phyloP scores from a whole-genome alignment of 169 alveolate genomes.

The Blepharisma undulans region DNA sequence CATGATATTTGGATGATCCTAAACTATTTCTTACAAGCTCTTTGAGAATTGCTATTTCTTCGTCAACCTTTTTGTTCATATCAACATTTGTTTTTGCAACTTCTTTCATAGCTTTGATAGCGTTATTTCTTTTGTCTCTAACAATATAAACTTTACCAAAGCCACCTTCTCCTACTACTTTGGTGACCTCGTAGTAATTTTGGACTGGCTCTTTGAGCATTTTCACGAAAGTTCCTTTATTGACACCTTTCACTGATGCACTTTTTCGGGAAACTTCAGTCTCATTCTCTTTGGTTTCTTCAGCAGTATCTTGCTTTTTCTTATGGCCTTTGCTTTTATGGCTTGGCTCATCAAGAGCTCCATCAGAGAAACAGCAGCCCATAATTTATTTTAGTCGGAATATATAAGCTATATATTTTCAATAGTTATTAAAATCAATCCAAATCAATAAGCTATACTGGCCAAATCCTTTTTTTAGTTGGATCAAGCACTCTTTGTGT shows the following conservation, averaged over 20 bases:
- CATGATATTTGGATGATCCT: conserved; percentile 78
- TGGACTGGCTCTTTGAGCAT: not conserved
- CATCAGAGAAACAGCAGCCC: not conserved
- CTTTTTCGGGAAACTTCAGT: not conserved
- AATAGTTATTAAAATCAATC: not conserved
- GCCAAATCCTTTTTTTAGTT: not conserved
- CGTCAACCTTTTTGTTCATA: not conserved
- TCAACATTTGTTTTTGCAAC: not conserved
- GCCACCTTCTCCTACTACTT: conserved; percentile 48
- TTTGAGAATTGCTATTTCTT: not conserved
- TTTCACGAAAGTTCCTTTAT: not conserved
- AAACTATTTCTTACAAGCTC: not conserved
- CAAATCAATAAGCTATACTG: not conserved
- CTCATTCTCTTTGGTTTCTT: not conserved
- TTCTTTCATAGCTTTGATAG: conserved; percentile 71
- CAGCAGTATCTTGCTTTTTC: not conserved
- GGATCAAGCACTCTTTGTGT: not conserved
- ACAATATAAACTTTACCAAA: conserved; percentile 56
- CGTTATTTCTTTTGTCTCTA: conserved; percentile 47
- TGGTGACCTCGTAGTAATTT: not conserved
- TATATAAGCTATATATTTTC: not conserved
- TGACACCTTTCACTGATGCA: not conserved
- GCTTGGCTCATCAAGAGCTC: not conserved
- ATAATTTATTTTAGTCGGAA: not conserved
- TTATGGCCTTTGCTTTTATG: not conserved